These are phyloP conservation scores for Solanum hybrid DNA, from an alignment of 305 asterid species.

Conservation along the genomic window DNA sequence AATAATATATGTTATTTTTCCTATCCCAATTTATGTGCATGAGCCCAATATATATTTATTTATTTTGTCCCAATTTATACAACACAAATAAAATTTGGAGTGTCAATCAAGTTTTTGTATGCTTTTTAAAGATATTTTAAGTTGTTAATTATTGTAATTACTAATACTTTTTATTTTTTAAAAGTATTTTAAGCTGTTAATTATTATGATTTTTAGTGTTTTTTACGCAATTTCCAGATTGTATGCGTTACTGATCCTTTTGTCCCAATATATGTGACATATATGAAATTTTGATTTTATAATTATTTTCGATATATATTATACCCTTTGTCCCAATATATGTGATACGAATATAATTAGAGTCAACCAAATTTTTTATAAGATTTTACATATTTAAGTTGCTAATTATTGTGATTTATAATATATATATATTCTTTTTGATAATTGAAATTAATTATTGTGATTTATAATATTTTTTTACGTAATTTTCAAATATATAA, in stretches of 20 bases:
- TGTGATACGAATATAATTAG: background rate
- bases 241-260: background rate
- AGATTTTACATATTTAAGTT: no score
- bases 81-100: background rate
- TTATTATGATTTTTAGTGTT: no score
- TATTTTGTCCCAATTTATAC: background rate
- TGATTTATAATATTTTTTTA: no score
- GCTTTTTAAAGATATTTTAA: background rate
- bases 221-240: no score
- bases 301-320: no score
- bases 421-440: no score
- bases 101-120: background rate
- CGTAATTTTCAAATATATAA: background rate
- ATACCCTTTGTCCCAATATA: background rate
- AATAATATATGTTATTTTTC: background rate
- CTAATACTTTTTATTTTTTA: background rate
- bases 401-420: background rate
- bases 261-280: background rate
- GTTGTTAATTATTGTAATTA: background rate
- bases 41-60: background rate
- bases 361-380: no score
- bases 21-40: background rate
- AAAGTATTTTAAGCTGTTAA: background rate
- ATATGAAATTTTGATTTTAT: background rate
- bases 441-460: no score